Base-by-base conservation (phyloP, 2,329 filamentous ascomycete species). In the Sporothrix humicola region DNA sequence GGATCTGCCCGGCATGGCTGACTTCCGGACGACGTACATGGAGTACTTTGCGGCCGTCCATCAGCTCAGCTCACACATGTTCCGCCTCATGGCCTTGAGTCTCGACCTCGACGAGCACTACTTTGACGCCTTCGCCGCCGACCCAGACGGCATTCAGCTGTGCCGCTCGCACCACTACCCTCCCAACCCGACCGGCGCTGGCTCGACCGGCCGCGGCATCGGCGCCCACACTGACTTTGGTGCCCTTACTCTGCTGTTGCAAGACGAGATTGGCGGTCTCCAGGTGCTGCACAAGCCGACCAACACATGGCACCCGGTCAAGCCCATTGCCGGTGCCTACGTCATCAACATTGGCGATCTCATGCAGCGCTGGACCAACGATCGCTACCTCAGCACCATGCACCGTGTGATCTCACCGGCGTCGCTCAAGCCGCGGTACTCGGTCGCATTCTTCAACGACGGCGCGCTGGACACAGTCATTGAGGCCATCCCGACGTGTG, bases 151-250 rank as follows among this genome's bases (percentile, higher is more conserved):
- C 37, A 70, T 72, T 13, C 44, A 72, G 58, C 73, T 73, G 50
- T 74, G 72, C 69, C 70, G 73, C 2, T 56, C 61, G 20, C 73
- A 74, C 73, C 80, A 82, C 54, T 83, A 84, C 44, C 82, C 84
- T 3, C 81, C 84, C 2, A 48, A 72, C 12, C 54, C 70, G 12
- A 48, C 73, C 20, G 69, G 44, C 10, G 63, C 37, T 5, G 59
- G 59, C 17, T 46, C 59, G 7, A 46, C 63, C 2, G 13, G 82
- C 80, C 74, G 81, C 58, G 77, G 83, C 76, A 81, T 82, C 1
- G 85, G 86, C 0, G 85, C 84, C 1, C 87, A 87, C 75, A 87
- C 85, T 0, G 87, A 88, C 77, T 88, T 87, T 74, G 85, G 87
- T 17, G 84, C 84, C 46, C 84, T 89, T 58, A 89, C 87, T 0